These are phyloP conservation scores for Penicillium sclerotigenum DNA, from an alignment of 2,329 filamentous ascomycete genomes.

Conservation along the genomic window DNA sequence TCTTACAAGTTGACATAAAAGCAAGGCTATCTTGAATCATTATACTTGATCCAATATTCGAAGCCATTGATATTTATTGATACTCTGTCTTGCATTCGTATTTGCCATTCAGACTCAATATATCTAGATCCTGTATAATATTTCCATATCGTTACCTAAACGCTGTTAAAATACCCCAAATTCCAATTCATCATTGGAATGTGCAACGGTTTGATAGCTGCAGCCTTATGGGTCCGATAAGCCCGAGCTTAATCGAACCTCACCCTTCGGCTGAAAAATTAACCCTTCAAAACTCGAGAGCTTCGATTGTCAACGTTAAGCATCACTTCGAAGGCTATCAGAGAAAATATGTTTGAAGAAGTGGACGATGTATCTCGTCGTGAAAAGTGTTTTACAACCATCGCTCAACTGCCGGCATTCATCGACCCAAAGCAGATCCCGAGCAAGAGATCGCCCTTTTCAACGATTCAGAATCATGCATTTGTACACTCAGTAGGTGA, in stretches of 20 bases:
- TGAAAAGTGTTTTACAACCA: constrained; percentile 70
- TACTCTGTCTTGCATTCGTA: background rate
- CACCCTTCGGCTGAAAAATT: constrained; percentile 8
- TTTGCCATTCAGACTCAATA: background rate
- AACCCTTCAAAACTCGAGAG: background rate
- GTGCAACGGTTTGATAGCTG: constrained; percentile 1
- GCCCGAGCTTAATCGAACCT: constrained; percentile 12
- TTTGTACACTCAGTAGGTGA: constrained; percentile 64
- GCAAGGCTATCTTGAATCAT: background rate
- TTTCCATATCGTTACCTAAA: background rate
- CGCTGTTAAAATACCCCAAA: background rate
- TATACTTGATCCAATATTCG: background rate
- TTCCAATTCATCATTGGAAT: background rate
- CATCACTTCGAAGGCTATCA: background rate
- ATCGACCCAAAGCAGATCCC: constrained; percentile 69
- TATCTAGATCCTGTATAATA: background rate
- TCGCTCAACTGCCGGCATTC: constrained; percentile 63
- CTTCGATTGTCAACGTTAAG: background rate
- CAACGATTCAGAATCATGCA: constrained; percentile 60
- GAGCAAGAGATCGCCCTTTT: constrained; percentile 72
- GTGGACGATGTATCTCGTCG: constrained; percentile 36
- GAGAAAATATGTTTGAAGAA: constrained; percentile 44
- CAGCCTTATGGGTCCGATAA: constrained; percentile 13
- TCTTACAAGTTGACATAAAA: background rate
- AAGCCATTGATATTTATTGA: background rate